Percentiles rank a stretch among this genome's conserved stretches.
phyloP scores from a whole-genome alignment of 495 filamentous ascomycete genomes.

The Articulospora tetracladia region DNA sequence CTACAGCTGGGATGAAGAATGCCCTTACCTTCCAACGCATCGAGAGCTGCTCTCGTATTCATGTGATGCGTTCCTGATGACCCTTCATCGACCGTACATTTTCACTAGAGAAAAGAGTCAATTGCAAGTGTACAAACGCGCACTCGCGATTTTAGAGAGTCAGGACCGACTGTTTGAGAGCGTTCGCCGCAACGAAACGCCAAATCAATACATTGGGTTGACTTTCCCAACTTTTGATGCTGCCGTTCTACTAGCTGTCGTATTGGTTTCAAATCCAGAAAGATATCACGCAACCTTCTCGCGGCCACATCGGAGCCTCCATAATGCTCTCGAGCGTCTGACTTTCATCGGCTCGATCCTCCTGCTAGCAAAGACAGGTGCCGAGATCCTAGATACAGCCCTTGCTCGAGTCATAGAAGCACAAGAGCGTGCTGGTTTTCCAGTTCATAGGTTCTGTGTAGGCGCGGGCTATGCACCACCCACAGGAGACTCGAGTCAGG shows the following conservation, averaged over 20 bases:
- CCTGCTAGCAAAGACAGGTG: neutral
- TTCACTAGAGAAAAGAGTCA: slow-evolving; percentile 2
- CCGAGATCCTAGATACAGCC: neutral
- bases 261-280: neutral
- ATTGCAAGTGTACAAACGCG: slow-evolving; percentile 1
- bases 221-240: slow-evolving; percentile 1
- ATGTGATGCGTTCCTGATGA: neutral
- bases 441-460: neutral
- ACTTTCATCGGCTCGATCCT: neutral
- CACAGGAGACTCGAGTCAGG: neutral
- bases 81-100: neutral
- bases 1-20: neutral
- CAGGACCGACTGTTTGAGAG: neutral
- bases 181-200: neutral
- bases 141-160: neutral
- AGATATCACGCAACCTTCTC: neutral
- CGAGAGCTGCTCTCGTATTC: neutral
- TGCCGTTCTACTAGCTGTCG: neutral
- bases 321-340: neutral
- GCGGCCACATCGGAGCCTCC: neutral
- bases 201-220: neutral
- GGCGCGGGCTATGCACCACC: too few relatives aligned
- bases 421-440: neutral
- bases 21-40: neutral
- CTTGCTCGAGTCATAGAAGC: neutral